Base-by-base conservation (phyloP, 495 filamentous ascomycete genomes). In the Penicillium cataractarum region DNA sequence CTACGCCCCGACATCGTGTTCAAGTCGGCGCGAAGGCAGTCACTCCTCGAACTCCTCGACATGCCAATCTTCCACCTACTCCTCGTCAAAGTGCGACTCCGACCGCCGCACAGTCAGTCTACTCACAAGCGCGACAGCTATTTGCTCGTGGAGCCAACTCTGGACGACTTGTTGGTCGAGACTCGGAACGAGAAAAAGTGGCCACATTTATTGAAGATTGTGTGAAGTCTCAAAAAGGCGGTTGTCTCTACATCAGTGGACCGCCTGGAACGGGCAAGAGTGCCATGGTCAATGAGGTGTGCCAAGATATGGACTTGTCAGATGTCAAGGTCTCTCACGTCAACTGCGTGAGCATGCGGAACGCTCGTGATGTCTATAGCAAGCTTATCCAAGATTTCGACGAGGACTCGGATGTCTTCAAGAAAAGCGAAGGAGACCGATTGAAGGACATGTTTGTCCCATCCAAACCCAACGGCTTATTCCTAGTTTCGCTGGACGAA, bases 181-280 rank as follows among this genome's bases (percentile, higher is more conserved):
- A 97, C 35, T 76, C 85, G 0, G 95, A 99, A 70, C 84, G 89
- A 55, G 76, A 83, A 21, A 87, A 93, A 56, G 77, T 99, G 24
- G 73, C 78, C 4, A 66, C 66, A 0, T 97, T 98, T 64, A 80
- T 99, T 42, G 76, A 83, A 37, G 80, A 84, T 40, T 86, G 89
- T 61, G 75, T 89, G 10, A 75, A 82, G 12, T 72, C 83, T 17
- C 79, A 79, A 10, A 82, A 83, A 21, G 89, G 90, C 52, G 92
- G 92, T n/a, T 97, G 93, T 71, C 82, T 97, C 39, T 99, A 99
- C 71, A 87, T 99, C 65, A 97, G 92, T 65, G 95, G 95, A 0
- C 95, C 95, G 31, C 95, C 95, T 2, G 95, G 95, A 1, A 98
- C 96, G 5, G 95, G 95, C 7, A 99, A 99, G 76, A 97, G 93